phyloP scores from a whole-genome alignment of 495 filamentous ascomycete species.

The Saxophila tyrrhenica region DNA sequence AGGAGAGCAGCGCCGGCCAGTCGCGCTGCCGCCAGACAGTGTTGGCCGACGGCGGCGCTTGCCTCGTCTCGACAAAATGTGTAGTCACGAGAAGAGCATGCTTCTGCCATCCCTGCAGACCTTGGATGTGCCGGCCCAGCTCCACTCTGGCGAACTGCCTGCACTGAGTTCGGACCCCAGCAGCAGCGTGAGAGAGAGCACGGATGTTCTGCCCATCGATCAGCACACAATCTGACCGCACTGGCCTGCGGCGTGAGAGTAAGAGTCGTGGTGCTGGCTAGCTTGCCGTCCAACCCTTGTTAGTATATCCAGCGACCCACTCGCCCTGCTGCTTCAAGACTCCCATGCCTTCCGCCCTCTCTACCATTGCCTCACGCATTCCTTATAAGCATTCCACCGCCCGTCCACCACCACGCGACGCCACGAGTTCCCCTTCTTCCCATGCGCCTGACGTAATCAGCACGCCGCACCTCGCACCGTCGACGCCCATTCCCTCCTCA shows the following conservation, averaged over 20 bases:
- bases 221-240: constrained; percentile 1
- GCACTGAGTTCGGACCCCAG: too few relatives aligned
- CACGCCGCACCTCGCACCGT: too few relatives aligned
- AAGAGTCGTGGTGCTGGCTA: background rate
- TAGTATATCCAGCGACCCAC: constrained; percentile 6
- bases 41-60: background rate
- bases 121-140: background rate
- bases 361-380: background rate
- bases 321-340: constrained; percentile 14
- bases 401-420: background rate
- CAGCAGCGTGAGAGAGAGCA: background rate
- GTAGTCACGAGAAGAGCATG: background rate
- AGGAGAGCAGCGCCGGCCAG: background rate
- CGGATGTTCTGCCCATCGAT: background rate
- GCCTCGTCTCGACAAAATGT: background rate
- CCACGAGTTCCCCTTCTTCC: background rate
- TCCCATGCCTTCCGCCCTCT: constrained; percentile 12
- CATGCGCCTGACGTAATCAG: constrained; percentile 1
- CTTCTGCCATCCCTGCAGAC: background rate
- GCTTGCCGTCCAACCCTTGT: constrained; percentile 1
- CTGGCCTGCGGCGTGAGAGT: background rate
- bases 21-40: background rate
- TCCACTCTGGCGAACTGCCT: background rate
- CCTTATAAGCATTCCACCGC: constrained; percentile 3
- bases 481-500: background rate